phyloP scores from a whole-genome alignment of 1,284 basidiomycete genomes.

The Ceratobasidium sp. region DNA sequence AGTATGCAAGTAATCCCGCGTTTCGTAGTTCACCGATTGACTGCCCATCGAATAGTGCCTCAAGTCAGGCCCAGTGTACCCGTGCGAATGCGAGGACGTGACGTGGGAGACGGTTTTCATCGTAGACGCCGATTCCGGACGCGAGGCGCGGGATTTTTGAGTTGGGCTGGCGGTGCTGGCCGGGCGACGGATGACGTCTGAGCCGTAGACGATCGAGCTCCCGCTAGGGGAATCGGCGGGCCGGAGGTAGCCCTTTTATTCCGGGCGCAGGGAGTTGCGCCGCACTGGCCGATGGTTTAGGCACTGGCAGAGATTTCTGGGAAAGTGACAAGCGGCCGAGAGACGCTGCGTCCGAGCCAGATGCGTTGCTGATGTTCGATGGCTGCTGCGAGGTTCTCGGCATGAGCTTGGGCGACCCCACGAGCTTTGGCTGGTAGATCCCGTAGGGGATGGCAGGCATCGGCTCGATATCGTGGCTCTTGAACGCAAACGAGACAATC shows the following conservation, averaged over 20 bases:
- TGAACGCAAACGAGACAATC: conserved; percentile 40
- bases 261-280: neutral
- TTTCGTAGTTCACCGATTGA: neutral
- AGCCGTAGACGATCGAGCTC: conserved; percentile 13
- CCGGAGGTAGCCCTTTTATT: neutral
- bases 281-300: neutral
- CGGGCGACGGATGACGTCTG: conserved; percentile 17
- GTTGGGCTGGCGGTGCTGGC: neutral
- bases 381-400: neutral
- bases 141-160: neutral
- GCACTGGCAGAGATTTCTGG: neutral
- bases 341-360: neutral
- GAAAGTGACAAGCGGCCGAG: neutral
- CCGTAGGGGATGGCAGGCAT: conserved; percentile 29
- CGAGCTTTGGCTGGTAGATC: conserved; percentile 21
- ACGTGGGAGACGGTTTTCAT: neutral
- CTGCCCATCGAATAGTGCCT: conserved; percentile 11
- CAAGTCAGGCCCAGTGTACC: conserved; percentile 27
- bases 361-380: neutral
- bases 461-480: conserved; percentile 29
- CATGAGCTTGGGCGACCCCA: conserved; percentile 10
- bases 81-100: neutral
- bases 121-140: conserved; percentile 4
- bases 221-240: neutral
- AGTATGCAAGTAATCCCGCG: conserved; percentile 2